phyloP scores from a whole-genome alignment of 139 green algal species.

The Auxenochlorella pyrenoidosa region DNA sequence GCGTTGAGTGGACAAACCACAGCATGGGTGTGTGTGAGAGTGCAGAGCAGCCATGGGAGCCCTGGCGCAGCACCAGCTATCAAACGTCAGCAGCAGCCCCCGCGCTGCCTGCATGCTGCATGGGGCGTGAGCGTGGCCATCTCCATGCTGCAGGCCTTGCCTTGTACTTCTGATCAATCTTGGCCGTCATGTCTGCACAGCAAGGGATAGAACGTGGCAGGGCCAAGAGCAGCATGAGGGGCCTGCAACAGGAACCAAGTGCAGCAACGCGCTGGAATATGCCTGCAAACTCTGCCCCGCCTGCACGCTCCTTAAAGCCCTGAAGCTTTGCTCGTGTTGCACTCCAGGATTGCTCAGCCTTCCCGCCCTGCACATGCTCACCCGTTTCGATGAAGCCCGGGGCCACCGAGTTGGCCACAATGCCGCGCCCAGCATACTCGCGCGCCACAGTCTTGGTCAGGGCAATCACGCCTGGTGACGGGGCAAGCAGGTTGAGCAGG shows the following conservation, averaged over 20 bases:
- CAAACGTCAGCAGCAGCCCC: too few species aligned
- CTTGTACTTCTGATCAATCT: conserved; percentile 10
- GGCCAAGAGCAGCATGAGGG: neutral
- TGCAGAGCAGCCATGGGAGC: too few species aligned
- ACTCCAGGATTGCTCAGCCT: neutral
- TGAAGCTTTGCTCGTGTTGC: neutral
- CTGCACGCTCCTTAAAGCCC: neutral
- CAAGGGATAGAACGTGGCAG: neutral
- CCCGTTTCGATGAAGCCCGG: conserved; percentile 90
- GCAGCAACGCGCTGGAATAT: too few species aligned
- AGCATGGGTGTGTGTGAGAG: too few species aligned
- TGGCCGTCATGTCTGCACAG: conserved; percentile 7
- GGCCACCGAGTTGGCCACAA: conserved; percentile 87
- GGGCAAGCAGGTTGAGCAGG: neutral
- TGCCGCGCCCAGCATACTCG: conserved; percentile 80
- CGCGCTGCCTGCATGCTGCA: conserved; percentile 79
- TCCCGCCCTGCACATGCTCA: neutral
- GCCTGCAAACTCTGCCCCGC: too few species aligned
- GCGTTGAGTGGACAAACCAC: too few species aligned
- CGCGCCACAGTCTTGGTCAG: conserved; percentile 88
- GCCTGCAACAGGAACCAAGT: neutral
- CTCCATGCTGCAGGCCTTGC: neutral
- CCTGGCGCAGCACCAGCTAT: too few species aligned
- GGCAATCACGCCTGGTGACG: conserved; percentile 80
- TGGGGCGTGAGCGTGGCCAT: too few species aligned